Base-by-base conservation (phyloP, 2,329 filamentous ascomycete genomes). In the Dothistroma pini region DNA sequence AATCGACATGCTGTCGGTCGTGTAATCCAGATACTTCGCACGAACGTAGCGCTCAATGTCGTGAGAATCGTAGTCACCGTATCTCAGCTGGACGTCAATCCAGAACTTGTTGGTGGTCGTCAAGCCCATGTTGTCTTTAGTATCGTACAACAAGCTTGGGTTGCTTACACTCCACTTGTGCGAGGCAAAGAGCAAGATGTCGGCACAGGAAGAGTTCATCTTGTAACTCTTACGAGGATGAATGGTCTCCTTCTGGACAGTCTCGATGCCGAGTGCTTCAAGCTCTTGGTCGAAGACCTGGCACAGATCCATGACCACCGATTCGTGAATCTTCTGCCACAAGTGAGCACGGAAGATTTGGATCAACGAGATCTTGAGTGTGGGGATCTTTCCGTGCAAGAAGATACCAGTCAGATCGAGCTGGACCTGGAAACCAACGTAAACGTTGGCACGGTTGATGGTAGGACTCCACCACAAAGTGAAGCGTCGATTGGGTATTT, bases 251-350 rank as follows among this genome's bases (percentile, higher is more conserved):
- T 99, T 99, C 75, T 99, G 95, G 4, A 97, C 95, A 1, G 92
- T 96, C 77, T 99, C 95, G 61, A 99, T 97, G 38, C 93, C 93
- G 4, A 99, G 82, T 34, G 95, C 92, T 76, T 99, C 95, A 49
- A 99, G 80, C 75, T 99, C 95, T 73, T 97, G 93, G 68, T 99
- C 95, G 69, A 99, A 96, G 14, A 99, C 95, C 74, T 99, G 96
- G 70, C 95, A 97, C 72, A 99, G 78, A 82, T 99, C 95, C 95
- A 99, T 99, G 35, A 97, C 93, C 0, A 97, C 93, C 0, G 90
- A 96, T 77, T 99, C 95, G 77, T 99, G 96, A 52, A 99, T 97
- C 83, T 99, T 99, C 76, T 99, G 95, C 95, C 95, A 99, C 81
- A 99, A 87, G 85, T 99, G 95, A 56, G 96, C 95, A 75, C 95